Base-by-base conservation (phyloP, 2,329 filamentous ascomycete genomes). In the Endothia cerciana region DNA sequence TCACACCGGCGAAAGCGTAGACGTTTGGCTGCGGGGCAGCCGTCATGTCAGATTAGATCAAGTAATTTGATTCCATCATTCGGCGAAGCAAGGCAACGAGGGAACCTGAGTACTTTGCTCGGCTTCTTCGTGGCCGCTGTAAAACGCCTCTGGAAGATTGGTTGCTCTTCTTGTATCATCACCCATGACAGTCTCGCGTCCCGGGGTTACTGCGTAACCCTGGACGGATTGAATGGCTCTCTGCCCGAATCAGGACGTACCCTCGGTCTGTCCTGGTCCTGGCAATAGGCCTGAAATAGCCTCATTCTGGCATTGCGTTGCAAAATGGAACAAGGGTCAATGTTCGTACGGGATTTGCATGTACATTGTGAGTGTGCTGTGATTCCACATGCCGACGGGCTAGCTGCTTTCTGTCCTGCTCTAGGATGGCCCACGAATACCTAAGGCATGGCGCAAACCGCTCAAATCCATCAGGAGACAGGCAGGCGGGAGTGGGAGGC, bases 41-140 rank as follows among this genome's bases (percentile, higher is more conserved):
- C n/a, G 60, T 58, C 76, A 75, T 78, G 74, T 87, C 85, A 87
- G 85, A 87, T 87, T 87, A 87, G 85, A 87, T 88, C 85, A 87
- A 87, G 85, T 87, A 80, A 82, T 78, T 74, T 67, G 62, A 70
- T 68, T 65, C 66, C 66, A 17, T 68, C 66, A 68, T 58, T 64
- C 40, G 64, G 53, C 64, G 38, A 63, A 64, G 69, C 73, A 74
- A 19, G 71, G 30, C 71, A 73, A 72, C 69, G 70, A 75, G 75
- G 77, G 76, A 85, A 85, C 85, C 84, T 79, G 78, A 84, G 78
- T 69, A 64, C 64, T 33, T 62, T 60, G 67, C 79, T 82, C 83
- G 85, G 85, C 80, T 87, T 85, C 84, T 77, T 74, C 69, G 67
- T 70, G 66, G 70, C 71, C 70, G 68, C 62, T 69, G 33, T 41